Base-by-base conservation (phyloP, 2,329 filamentous ascomycete species). In the Fonsecaea pugnacius region DNA sequence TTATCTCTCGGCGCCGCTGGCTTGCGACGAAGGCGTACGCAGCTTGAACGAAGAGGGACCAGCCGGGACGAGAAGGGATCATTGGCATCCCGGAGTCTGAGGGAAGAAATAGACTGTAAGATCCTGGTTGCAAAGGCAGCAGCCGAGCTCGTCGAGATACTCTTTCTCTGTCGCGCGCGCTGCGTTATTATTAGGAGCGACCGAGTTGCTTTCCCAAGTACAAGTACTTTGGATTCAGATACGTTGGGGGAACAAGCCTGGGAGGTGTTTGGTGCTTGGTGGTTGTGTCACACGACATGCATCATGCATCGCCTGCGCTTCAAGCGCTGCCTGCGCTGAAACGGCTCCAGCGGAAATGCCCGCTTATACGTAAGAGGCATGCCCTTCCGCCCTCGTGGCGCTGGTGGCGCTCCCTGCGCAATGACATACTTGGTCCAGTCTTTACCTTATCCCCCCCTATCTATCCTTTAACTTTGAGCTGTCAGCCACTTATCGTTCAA, bases 391-490 rank as follows among this genome's bases (percentile, higher is more conserved):
- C 12, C 12, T 30, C 27, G 27, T 30, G 27, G 27, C 27, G 27
- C 27, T 30, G 27, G 27, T 30, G 27, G 4, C 16, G 50, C 7
- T 35, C 21, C 50, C 30, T 33, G 30, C 30, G 51, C 30, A 33
- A 54, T 54, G 51, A 33, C 51, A 54, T 27, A 38, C 38, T 43
- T n/a, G 16, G 38, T 6, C 38, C n/a, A 54, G 27, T 18, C 9
- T 54, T 30, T 30, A 5, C 27, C 27, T 30, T 24, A 21, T 6
- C 9, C 24, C 8, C 21, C 43, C 43, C 16, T 48, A 48, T 24
- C 43, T 48, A 24, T 21, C 18, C 9, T 48, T 48, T 48, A 18
- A 48, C 43, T 48, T 48, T 24, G 10, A 43, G 9, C 43, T 14
- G 18, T 27, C 43, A 48, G 43, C 43, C 43, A 48, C 43, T 48